phyloP scores from a whole-genome alignment of 1,284 basidiomycete genomes.

The Tylopilus sp. region DNA sequence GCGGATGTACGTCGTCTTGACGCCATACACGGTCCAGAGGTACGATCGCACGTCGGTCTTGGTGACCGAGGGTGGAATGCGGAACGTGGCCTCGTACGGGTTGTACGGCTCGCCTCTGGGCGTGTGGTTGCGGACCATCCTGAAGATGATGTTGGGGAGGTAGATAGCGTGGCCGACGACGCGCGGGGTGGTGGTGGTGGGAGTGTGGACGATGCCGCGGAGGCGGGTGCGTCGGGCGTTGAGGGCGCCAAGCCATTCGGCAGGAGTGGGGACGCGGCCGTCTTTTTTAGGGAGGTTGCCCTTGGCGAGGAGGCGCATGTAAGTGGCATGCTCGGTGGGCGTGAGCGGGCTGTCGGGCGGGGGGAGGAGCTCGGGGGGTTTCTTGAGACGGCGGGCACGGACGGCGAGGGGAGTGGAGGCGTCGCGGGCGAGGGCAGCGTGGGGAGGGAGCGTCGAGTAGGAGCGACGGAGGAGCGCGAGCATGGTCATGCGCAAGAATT shows the following conservation, averaged over 20 bases:
- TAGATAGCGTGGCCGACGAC: constrained; percentile 80
- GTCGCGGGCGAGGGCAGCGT: constrained; percentile 54
- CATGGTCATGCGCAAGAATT: constrained; percentile 23
- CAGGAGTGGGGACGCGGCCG: constrained; percentile 42
- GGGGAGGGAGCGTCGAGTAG: constrained; percentile 46
- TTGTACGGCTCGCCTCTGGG: constrained; percentile 79
- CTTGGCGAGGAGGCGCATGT: constrained; percentile 50
- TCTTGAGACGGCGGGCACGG: constrained; percentile 59
- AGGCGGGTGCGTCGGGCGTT: constrained; percentile 57
- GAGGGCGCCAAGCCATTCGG: constrained; percentile 53
- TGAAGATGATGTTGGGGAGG: constrained; percentile 83
- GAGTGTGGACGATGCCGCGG: constrained; percentile 52
- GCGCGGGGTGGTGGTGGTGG: constrained; percentile 17
- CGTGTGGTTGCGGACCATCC: constrained; percentile 81
- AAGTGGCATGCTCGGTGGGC: constrained; percentile 57
- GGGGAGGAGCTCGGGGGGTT: constrained; percentile 36
- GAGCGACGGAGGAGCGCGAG: constrained; percentile 39
- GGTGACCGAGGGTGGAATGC: constrained; percentile 78
- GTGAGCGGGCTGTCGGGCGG: constrained; percentile 52
- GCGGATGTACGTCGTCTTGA: constrained; percentile 87
- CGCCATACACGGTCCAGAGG: constrained; percentile 77
- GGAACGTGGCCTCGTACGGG: constrained; percentile 91
- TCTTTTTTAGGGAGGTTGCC: constrained; percentile 45
- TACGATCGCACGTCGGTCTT: constrained; percentile 91
- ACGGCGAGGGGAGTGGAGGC: constrained; percentile 67